A percentile compares a stretch with the other conserved stretches of the same genome.
phyloP scores from a whole-genome alignment of 108 stramenopile species.

The Mayamaea pseudoterrestris region DNA sequence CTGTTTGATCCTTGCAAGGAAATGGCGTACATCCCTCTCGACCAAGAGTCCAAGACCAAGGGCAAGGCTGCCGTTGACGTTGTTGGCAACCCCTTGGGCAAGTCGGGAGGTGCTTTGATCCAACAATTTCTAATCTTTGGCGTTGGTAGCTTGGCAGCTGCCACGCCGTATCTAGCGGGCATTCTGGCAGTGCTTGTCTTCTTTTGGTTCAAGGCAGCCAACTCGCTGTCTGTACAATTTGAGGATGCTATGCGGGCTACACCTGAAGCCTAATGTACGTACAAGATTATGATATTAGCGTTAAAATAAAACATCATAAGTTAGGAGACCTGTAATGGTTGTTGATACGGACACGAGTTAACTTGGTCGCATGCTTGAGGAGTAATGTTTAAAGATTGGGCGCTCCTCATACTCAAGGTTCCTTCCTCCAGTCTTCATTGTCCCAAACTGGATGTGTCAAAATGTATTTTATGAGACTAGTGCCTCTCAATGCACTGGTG shows the following conservation, averaged over 20 bases:
- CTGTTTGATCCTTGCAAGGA: constrained; percentile 98
- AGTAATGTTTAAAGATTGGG: neutral
- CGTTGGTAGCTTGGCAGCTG: constrained; percentile 80
- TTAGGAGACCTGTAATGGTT: too few species aligned
- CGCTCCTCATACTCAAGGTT: constrained; percentile 22
- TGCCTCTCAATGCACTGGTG: constrained; percentile 91
- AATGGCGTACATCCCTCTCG: constrained; percentile 99
- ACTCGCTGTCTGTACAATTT: constrained; percentile 68
- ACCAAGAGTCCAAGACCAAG: constrained; percentile 94
- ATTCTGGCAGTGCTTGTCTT: constrained; percentile 58
- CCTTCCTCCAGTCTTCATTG: constrained; percentile 88
- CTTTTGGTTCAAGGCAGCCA: constrained; percentile 69
- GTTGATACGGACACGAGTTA: too few species aligned
- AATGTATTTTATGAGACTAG: constrained; percentile 82
- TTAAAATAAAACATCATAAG: too few species aligned
- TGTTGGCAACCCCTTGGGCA: constrained; percentile 94
- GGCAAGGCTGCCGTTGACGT: constrained; percentile 99
- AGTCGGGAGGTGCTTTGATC: constrained; percentile 92
- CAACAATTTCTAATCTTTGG: constrained; percentile 88
- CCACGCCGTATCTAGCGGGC: constrained; percentile 77
- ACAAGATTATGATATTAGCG: too few species aligned
- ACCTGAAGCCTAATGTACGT: too few species aligned
- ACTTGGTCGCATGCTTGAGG: neutral
- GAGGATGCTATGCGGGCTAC: constrained; percentile 54
- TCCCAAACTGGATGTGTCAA: constrained; percentile 91